These are phyloP conservation scores for Acer negundo DNA, from an alignment of 345 rosid species.

Conservation along the genomic window DNA sequence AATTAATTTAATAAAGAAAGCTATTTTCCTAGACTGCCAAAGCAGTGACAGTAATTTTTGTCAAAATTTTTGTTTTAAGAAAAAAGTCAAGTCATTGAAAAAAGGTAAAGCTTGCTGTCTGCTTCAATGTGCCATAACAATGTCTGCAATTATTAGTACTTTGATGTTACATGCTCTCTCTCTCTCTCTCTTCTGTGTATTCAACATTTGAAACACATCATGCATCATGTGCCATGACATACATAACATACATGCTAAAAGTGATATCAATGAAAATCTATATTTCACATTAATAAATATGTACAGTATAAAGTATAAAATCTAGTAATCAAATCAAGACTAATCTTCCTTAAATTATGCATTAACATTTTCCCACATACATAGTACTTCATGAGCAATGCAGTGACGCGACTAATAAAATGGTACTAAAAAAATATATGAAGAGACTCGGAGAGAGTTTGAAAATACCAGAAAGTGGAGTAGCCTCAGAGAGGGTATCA, in stretches of 20 bases:
- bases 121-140: not conserved
- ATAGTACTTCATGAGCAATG: too few species aligned
- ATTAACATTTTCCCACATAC: too few species aligned
- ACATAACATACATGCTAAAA: too few species aligned
- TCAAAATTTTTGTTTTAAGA: not conserved
- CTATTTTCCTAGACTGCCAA: not conserved
- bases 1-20: not conserved
- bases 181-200: conserved; percentile 2
- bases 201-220: too few species aligned
- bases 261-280: too few species aligned
- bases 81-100: not conserved
- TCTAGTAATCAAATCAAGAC: too few species aligned
- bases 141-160: not conserved
- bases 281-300: too few species aligned
- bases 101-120: not conserved
- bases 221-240: too few species aligned
- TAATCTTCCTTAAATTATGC: too few species aligned
- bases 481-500: conserved; percentile 64
- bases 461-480: conserved; percentile 56
- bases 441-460: not conserved
- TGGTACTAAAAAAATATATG: not conserved
- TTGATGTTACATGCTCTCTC: not conserved
- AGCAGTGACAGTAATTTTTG: not conserved
- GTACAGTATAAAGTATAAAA: too few species aligned
- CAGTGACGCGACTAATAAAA: not conserved